Conservation (phyloP, 2,329 filamentous ascomycete genomes). For the Metarhizium robertsii region DNA sequence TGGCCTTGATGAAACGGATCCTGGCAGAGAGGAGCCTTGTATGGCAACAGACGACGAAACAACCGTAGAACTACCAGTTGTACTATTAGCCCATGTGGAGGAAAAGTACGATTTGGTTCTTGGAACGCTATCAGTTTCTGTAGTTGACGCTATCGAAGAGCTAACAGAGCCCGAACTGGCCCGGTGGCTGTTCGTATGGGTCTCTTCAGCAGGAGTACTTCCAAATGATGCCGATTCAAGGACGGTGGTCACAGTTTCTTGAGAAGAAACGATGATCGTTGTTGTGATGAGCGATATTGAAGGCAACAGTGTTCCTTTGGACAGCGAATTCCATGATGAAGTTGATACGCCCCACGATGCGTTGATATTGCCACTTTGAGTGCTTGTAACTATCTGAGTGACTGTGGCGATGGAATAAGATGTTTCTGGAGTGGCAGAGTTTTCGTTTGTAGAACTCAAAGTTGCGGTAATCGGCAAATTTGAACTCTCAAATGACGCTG, state of each 20-base stretch:
- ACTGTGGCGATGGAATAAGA: not conserved
- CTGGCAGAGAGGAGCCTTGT: not conserved
- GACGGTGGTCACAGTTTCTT: not conserved
- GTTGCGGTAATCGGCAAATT: conserved; percentile 1
- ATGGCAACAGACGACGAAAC: not conserved
- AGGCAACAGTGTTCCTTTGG: not conserved
- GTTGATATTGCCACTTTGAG: not conserved
- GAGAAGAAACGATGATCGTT: not conserved
- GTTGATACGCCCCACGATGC: not conserved
- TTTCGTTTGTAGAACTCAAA: not conserved
- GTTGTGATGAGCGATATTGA: not conserved
- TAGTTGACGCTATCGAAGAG: not conserved
- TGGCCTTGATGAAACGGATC: not conserved
- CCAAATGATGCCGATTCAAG: not conserved
- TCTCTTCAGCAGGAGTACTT: not conserved
- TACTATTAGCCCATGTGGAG: conserved; percentile 3
- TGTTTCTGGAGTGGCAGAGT: not conserved
- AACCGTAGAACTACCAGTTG: not conserved
- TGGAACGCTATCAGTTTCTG: not conserved
- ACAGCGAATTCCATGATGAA: not conserved
- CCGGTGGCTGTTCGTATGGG: not conserved
- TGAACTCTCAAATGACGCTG: conserved; percentile 1
- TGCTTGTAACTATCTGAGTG: not conserved
- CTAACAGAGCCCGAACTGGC: not conserved
- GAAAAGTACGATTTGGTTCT: conserved; percentile 5